Percentiles rank a stretch among this genome's conserved stretches.
These are phyloP conservation scores for Eucalyptus coolabah DNA, from an alignment of 345 rosid genomes.

Conservation along the genomic window DNA sequence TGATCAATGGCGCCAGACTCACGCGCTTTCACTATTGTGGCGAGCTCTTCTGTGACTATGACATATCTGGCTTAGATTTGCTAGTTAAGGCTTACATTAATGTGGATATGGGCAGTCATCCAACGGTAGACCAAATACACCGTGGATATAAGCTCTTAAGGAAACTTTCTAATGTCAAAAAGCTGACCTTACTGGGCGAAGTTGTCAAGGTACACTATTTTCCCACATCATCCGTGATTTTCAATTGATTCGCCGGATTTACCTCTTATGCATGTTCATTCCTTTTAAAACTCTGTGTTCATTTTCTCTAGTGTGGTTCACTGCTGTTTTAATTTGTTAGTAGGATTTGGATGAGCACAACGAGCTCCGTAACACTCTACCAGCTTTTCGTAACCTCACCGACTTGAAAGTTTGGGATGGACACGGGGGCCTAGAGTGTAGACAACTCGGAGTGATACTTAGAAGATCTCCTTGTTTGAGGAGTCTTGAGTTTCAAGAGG, in stretches of 20 bases:
- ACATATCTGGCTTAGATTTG: neutral
- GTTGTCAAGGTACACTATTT: neutral
- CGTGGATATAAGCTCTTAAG: neutral
- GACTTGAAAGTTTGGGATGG: neutral
- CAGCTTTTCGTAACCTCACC: neutral
- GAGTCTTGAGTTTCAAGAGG: neutral
- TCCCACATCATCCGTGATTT: neutral
- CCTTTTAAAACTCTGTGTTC: neutral
- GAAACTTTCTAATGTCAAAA: neutral
- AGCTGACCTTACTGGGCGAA: neutral
- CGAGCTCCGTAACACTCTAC: neutral
- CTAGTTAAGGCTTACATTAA: neutral
- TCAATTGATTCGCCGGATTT: neutral
- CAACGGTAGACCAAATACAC: neutral
- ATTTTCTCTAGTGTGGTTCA: neutral
- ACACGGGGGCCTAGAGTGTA: neutral
- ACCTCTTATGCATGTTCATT: neutral
- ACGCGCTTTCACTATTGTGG: neutral
- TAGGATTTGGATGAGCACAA: neutral
- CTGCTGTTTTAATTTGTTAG: neutral
- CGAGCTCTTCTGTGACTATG: neutral
- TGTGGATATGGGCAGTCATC: neutral
- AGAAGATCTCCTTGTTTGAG: neutral
- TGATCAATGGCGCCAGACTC: neutral
- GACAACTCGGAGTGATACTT: neutral